Evolutionary conservation across 1,139 yeast species (phyloP).

Genomic region (Hansenula sp.): DNA sequence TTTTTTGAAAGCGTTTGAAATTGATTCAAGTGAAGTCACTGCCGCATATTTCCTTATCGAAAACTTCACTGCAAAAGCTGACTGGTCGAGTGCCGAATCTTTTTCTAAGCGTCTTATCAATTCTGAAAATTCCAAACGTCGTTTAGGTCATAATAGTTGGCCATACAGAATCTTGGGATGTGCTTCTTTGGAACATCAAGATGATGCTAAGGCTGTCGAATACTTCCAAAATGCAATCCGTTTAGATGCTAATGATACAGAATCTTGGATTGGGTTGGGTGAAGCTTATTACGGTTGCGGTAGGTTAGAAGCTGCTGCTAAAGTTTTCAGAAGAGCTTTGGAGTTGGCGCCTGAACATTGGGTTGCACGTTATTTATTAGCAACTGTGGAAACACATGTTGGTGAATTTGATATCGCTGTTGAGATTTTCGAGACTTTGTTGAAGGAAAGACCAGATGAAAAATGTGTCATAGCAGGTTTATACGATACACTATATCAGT

Average conservation of each 20-base stretch:
- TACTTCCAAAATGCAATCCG: conserved; percentile 86
- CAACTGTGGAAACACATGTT: conserved; percentile 50
- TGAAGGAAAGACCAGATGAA: conserved; percentile 43
- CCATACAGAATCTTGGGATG: conserved; percentile 87
- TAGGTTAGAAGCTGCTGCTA: conserved; percentile 78
- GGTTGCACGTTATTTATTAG: conserved; percentile 65
- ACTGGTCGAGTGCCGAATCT: conserved; percentile 85
- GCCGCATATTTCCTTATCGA: conserved; percentile 75
- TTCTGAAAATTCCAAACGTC: conserved; percentile 57
- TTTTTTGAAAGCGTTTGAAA: conserved; percentile 84
- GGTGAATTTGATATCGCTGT: conserved; percentile 50
- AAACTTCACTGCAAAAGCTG: conserved; percentile 59
- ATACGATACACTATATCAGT: conserved; percentile 52
- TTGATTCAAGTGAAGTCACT: conserved; percentile 68
- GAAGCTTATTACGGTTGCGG: conserved; percentile 90
- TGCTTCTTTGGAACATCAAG: conserved; percentile 65
- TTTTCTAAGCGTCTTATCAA: conserved; percentile 61
- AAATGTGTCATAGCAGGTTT: conserved; percentile 55
- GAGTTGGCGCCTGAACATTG: conserved; percentile 49
- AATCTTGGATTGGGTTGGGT: conserved; percentile 92
- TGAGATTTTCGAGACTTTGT: conserved; percentile 37
- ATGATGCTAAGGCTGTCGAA: conserved; percentile 78
- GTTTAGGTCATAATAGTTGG: conserved; percentile 56
- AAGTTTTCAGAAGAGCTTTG: conserved; percentile 70
- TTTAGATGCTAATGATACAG: conserved; percentile 58